Evolutionary conservation across 1,284 basidiomycete genomes (phyloP).

Genomic region (Microbotryum silenes-acaulis): DNA sequence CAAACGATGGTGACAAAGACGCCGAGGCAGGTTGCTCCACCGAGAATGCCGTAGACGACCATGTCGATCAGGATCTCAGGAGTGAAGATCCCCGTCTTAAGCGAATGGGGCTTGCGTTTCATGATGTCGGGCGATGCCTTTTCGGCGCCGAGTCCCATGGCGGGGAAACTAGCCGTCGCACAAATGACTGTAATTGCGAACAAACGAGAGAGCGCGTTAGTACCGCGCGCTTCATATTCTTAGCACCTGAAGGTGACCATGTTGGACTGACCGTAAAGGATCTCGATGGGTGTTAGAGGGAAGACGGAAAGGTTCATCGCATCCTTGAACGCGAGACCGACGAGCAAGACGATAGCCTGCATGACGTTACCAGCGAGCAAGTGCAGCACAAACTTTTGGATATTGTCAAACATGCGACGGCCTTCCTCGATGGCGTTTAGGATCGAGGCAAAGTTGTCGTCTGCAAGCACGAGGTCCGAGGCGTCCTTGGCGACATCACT

Average conservation of each 20-base stretch:
- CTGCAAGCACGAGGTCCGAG: slow-evolving; percentile 57
- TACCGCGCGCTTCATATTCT: not conserved
- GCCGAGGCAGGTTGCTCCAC: slow-evolving; percentile 52
- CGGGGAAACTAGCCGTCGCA: slow-evolving; percentile 35
- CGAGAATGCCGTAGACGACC: slow-evolving; percentile 56
- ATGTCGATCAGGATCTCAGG: slow-evolving; percentile 49
- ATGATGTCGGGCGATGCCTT: slow-evolving; percentile 25
- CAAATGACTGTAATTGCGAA: slow-evolving; percentile 35
- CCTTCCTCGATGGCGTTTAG: slow-evolving; percentile 60
- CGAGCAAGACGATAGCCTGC: slow-evolving; percentile 49
- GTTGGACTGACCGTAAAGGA: slow-evolving; percentile 49
- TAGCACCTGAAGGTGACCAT: slow-evolving; percentile 30
- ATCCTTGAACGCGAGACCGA: slow-evolving; percentile 62
- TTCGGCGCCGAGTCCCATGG: slow-evolving; percentile 40
- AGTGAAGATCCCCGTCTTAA: slow-evolving; percentile 39
- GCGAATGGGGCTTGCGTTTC: slow-evolving; percentile 18
- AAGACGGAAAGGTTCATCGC: slow-evolving; percentile 53
- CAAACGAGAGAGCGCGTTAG: not conserved
- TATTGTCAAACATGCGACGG: slow-evolving; percentile 46
- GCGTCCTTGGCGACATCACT: slow-evolving; percentile 58
- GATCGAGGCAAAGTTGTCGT: slow-evolving; percentile 67
- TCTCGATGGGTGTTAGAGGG: slow-evolving; percentile 58
- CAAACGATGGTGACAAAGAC: slow-evolving; percentile 48
- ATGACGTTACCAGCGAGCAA: slow-evolving; percentile 53
- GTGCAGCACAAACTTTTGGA: slow-evolving; percentile 37